Percentiles rank a stretch among this genome's conserved stretches.
These are phyloP conservation scores for Euphorbia pulcherrima DNA, from an alignment of 345 rosid genomes.

Conservation along the genomic window DNA sequence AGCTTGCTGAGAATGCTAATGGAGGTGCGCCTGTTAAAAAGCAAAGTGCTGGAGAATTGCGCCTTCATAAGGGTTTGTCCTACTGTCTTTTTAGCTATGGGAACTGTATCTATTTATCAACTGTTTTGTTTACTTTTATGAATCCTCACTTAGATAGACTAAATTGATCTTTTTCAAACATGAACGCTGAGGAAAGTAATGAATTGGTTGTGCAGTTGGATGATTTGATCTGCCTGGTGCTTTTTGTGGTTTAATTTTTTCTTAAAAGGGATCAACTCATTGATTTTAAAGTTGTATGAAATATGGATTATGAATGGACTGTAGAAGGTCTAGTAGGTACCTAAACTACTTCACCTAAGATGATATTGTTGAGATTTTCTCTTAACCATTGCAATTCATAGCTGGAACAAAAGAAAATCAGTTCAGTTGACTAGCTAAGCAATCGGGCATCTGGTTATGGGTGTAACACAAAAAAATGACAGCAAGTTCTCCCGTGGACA, in stretches of 20 bases:
- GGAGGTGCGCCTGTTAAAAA: slow-evolving; percentile 31
- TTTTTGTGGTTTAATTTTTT: background rate
- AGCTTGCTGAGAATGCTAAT: slow-evolving; percentile 30
- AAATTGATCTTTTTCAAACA: background rate
- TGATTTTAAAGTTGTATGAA: background rate
- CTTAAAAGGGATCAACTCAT: background rate
- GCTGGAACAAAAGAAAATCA: background rate
- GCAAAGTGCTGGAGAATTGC: slow-evolving; percentile 35
- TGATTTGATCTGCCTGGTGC: background rate
- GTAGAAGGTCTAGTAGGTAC: background rate
- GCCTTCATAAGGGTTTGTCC: slow-evolving; percentile 31
- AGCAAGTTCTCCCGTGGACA: too few species aligned
- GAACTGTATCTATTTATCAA: background rate
- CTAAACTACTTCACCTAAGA: too few species aligned
- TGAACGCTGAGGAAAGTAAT: background rate
- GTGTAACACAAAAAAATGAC: background rate
- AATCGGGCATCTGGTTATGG: background rate
- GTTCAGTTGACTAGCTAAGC: background rate
- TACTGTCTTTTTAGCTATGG: background rate
- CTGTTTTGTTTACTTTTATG: background rate
- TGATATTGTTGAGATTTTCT: background rate
- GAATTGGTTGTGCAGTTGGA: background rate
- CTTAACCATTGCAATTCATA: too few species aligned
- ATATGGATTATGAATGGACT: background rate
- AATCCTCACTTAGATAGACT: background rate